A percentile compares a stretch with the other conserved stretches of the same genome.
These are phyloP conservation scores for Apiotrichum porosum DNA, from an alignment of 1,284 basidiomycete genomes.

Conservation along the genomic window DNA sequence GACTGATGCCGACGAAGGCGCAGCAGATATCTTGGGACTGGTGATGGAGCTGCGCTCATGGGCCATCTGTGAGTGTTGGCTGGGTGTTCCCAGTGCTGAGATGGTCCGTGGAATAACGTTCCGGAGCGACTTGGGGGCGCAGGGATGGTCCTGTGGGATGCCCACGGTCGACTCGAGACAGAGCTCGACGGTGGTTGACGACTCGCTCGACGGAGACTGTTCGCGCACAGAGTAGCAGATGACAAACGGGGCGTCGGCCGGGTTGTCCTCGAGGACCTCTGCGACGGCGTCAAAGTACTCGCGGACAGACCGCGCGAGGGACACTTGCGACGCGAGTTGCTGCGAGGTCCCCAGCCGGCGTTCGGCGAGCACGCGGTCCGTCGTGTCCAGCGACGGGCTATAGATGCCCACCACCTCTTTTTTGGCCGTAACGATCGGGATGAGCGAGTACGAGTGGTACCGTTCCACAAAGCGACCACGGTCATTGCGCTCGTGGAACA, in stretches of 20 bases:
- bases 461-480: slow-evolving; percentile 23
- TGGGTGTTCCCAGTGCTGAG: no score
- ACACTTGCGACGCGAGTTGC: slow-evolving; percentile 15
- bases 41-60: no score
- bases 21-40: no score
- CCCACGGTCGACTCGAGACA: slow-evolving; percentile 17
- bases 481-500: slow-evolving; percentile 21
- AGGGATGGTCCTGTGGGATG: slow-evolving; percentile 16
- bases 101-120: background rate
- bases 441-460: slow-evolving; percentile 38
- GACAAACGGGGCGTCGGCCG: slow-evolving; percentile 24
- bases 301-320: slow-evolving; percentile 7
- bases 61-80: no score
- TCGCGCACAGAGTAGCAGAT: slow-evolving; percentile 20
- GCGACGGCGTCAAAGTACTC: slow-evolving; percentile 17
- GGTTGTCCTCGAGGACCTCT: slow-evolving; percentile 12
- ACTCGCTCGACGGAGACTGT: background rate
- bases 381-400: slow-evolving; percentile 21
- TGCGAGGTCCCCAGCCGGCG: slow-evolving; percentile 16
- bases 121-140: slow-evolving; percentile 5
- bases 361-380: slow-evolving; percentile 12
- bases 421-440: slow-evolving; percentile 24
- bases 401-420: slow-evolving; percentile 18
- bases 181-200: slow-evolving; percentile 4
- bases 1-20: no score